Base-by-base conservation (phyloP, 352 stramenopile species). In the Blastocystis sp. region DNA sequence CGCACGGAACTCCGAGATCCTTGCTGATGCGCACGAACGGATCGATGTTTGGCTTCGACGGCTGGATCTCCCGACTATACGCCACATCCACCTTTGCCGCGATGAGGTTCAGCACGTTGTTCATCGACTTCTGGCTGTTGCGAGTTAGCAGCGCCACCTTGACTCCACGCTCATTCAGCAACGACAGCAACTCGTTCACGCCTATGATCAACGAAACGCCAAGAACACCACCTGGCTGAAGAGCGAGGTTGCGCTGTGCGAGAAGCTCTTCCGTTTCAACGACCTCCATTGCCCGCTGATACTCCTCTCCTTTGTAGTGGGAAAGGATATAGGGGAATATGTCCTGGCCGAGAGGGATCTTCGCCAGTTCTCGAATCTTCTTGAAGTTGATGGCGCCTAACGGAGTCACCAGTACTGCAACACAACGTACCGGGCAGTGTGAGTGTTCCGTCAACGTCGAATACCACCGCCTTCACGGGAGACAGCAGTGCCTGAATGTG, bases 361-460 rank as follows among this genome's bases (percentile, higher is more conserved):
- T 29, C 24, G 74, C 50, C 24, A 35, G 59, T 50, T 85, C 19
- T 60, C 61, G 51, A 24, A 85, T 85, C 19, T 55, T 3, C 33
- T 67, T 66, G 55, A 70, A 85, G 74, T 85, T 85, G 50, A 85
- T 85, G 26, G 70, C 24, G 1, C 74, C 74, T 85, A 69, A 29
- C n/a, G 13, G 1, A n/a, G 16, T 67, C n/a, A n/a, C n/a, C n/a
- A n/a, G 45, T 16, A 55, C 45, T 55, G 9, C 45, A 55, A 55
- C 9, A 55, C 16, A 45, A 50, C 37, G 6, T 85, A 85, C 74
- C 74, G 0, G 74, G 74, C 26, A 69, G 16, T 21, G 74, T 85
- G 19, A 85, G 35, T 24, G 74, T 85, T 50, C 74, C 74, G 41
- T 85, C 74, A 6, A 85, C 50, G 66, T 85, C 74, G 50, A 85